Conservation (phyloP, 306 rosid species). For the Comarum palustre region DNA sequence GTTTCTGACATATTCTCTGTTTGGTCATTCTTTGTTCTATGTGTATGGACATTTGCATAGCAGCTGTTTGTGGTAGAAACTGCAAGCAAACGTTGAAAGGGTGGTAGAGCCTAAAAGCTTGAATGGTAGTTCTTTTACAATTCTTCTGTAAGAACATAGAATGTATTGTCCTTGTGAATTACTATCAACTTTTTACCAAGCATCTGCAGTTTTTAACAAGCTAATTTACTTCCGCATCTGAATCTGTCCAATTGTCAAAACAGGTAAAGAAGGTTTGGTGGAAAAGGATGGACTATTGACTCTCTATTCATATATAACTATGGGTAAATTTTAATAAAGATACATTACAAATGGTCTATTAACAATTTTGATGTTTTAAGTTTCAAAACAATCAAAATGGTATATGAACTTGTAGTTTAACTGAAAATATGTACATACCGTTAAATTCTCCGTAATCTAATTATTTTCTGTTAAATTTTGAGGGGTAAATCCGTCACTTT, state of each 20-base stretch:
- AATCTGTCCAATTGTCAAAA: conserved; percentile 3
- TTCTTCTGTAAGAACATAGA: too few relatives aligned
- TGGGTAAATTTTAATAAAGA: too few relatives aligned
- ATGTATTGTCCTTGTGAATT: neutral
- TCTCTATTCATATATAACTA: neutral
- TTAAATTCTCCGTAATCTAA: too few relatives aligned
- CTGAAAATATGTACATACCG: too few relatives aligned
- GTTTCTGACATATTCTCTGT: conserved; percentile 1
- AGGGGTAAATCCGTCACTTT: too few relatives aligned
- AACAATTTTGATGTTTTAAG: too few relatives aligned
- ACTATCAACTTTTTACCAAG: neutral
- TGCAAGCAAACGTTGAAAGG: neutral
- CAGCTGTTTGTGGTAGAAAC: neutral
- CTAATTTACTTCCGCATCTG: neutral
- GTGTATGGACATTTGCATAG: neutral
- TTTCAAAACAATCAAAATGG: too few relatives aligned
- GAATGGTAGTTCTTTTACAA: neutral
- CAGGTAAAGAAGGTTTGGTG: conserved; percentile 25
- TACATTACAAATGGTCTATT: too few relatives aligned
- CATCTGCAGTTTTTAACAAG: neutral
- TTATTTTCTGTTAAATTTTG: too few relatives aligned
- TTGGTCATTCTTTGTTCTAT: conserved; percentile 9
- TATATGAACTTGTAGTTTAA: too few relatives aligned
- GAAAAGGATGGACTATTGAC: neutral
- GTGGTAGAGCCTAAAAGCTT: neutral